phyloP scores from a whole-genome alignment of 371 early-diverging fungal genomes.

The Blakeslea trispora region DNA sequence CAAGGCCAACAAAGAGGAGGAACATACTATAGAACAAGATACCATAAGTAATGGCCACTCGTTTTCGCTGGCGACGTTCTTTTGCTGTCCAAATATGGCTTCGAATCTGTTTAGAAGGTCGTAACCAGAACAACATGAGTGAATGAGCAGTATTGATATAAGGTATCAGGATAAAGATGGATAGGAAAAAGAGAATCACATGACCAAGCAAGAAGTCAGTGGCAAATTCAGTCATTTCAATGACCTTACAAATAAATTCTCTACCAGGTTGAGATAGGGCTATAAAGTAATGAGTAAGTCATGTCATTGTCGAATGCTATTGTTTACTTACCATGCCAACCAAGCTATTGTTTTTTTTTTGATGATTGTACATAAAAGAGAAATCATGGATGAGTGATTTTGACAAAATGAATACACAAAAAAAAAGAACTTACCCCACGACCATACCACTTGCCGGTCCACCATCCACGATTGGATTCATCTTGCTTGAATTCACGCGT shows the following conservation, averaged over 20 bases:
- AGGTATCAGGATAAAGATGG: conserved; percentile 72
- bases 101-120: conserved; percentile 78
- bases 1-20: conserved; percentile 57
- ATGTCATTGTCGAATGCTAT: too few relatives aligned
- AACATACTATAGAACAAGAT: conserved; percentile 67
- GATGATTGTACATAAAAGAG: too few relatives aligned
- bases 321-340: conserved; percentile 55
- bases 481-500: conserved; percentile 85
- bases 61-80: conserved; percentile 58
- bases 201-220: conserved; percentile 80
- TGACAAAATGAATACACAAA: conserved; percentile 1
- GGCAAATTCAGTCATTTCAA: conserved; percentile 85
- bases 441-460: conserved; percentile 88
- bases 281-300: too few relatives aligned
- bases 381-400: too few relatives aligned
- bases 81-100: conserved; percentile 77
- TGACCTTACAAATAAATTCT: conserved; percentile 83
- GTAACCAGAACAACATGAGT: conserved; percentile 85
- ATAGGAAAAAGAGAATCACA: conserved; percentile 70
- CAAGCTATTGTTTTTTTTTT: too few relatives aligned
- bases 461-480: conserved; percentile 85
- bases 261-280: conserved; percentile 74
- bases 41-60: conserved; percentile 68
- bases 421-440: conserved; percentile 81
- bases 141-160: conserved; percentile 79